phyloP scores from a whole-genome alignment of 805 yeast species.

The Sugiyamaella qingdaonensis region DNA sequence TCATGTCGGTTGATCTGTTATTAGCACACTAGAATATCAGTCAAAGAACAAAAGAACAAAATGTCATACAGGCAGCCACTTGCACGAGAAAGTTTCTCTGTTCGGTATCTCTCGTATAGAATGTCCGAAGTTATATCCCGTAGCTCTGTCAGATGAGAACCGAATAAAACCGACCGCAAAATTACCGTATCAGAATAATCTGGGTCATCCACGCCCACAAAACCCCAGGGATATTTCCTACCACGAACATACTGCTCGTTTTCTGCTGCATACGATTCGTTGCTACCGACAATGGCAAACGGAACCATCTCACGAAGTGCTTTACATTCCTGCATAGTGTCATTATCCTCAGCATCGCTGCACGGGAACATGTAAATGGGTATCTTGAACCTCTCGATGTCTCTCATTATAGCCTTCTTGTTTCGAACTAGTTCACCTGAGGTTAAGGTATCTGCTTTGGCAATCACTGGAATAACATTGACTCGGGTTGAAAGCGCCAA shows the following conservation, averaged over 20 bases:
- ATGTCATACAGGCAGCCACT: constrained; percentile 7
- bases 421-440: constrained; percentile 52
- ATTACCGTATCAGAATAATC: constrained; percentile 36
- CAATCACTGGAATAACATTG: constrained; percentile 73
- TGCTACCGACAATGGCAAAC: constrained; percentile 57
- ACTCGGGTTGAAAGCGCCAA: constrained; percentile 63
- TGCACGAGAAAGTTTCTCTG: constrained; percentile 56
- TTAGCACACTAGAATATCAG: too few species aligned
- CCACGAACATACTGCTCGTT: constrained; percentile 41
- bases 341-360: constrained; percentile 49
- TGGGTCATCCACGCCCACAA: constrained; percentile 44
- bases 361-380: constrained; percentile 73
- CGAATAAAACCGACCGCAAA: constrained; percentile 66
- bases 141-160: constrained; percentile 54
- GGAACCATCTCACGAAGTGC: constrained; percentile 48
- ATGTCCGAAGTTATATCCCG: constrained; percentile 77
- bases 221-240: constrained; percentile 66
- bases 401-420: constrained; percentile 53
- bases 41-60: not conserved
- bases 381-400: constrained; percentile 54
- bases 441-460: constrained; percentile 77
- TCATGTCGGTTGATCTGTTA: constrained; percentile 8
- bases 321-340: constrained; percentile 32
- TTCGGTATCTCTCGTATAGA: constrained; percentile 47
- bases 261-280: constrained; percentile 24